Conservation (phyloP, 1,139 yeast genomes). For the Zhuliangozyma blackwelliae region DNA sequence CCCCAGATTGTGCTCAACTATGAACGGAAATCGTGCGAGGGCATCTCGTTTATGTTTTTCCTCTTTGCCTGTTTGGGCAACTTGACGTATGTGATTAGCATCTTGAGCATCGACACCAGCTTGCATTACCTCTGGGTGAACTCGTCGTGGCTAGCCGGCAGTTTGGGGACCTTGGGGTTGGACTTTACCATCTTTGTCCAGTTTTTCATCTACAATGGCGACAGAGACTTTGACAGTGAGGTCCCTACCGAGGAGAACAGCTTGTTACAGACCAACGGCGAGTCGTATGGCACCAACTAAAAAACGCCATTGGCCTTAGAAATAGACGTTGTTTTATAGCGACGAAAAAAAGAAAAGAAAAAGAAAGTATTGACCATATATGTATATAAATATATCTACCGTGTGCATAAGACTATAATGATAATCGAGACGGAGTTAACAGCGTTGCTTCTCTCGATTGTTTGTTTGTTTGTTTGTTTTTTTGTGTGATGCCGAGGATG, state of each 20-base stretch:
- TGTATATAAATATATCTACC: too few relatives aligned
- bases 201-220: constrained; percentile 71
- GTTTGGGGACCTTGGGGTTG: constrained; percentile 78
- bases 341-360: too few relatives aligned
- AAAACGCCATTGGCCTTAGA: neutral
- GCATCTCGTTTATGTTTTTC: constrained; percentile 87
- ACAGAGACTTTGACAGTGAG: constrained; percentile 9
- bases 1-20: constrained; percentile 86
- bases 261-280: constrained; percentile 4
- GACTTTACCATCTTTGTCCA: constrained; percentile 85
- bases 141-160: constrained; percentile 90
- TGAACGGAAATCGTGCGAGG: constrained; percentile 85
- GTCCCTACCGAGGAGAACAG: constrained; percentile 6
- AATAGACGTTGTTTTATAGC: neutral
- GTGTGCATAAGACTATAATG: too few relatives aligned
- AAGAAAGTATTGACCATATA: too few relatives aligned
- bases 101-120: constrained; percentile 70
- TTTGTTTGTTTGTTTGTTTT: too few relatives aligned
- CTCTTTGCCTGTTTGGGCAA: constrained; percentile 92
- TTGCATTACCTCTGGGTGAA: constrained; percentile 70
- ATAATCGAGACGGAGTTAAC: too few relatives aligned
- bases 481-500: too few relatives aligned
- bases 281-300: constrained; percentile 5
- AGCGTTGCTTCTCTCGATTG: too few relatives aligned
- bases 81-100: constrained; percentile 81